phyloP scores from a whole-genome alignment of 108 stramenopile genomes.

The Skeletonema potamos region DNA sequence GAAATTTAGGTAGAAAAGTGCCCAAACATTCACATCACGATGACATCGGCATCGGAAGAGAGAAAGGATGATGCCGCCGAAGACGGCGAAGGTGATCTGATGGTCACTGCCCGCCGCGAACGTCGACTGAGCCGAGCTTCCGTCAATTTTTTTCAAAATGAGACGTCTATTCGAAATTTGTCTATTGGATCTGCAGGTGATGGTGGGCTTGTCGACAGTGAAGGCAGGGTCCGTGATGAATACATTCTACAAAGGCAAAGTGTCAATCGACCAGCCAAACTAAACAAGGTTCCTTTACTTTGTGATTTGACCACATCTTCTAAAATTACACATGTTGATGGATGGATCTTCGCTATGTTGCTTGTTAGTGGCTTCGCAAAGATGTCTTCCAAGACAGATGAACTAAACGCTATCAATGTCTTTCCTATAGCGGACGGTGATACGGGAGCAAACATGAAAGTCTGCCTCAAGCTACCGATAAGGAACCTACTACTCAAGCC shows the following conservation, averaged over 20 bases:
- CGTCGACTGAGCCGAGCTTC: background rate
- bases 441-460: conserved; percentile 48
- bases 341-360: conserved; percentile 21
- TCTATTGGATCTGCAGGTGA: background rate
- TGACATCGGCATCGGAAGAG: too few species aligned
- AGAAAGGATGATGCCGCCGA: too few species aligned
- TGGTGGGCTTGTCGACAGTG: conserved; percentile 16
- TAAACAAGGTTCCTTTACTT: conserved; percentile 12
- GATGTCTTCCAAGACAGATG: conserved; percentile 22
- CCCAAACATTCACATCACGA: too few species aligned
- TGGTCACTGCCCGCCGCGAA: background rate
- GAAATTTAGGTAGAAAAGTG: too few species aligned
- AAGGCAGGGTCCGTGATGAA: conserved; percentile 34
- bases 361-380: conserved; percentile 32
- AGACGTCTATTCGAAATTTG: background rate
- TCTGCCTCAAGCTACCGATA: conserved; percentile 36
- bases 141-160: background rate
- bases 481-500: conserved; percentile 27
- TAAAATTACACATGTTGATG: conserved; percentile 27
- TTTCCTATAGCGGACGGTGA: conserved; percentile 49
- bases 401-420: conserved; percentile 45
- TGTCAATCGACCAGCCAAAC: conserved; percentile 21
- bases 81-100: background rate
- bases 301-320: conserved; percentile 19
- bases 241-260: conserved; percentile 36